Conservation (phyloP, 106 monocot genomes). For the Triglochin maritima region DNA sequence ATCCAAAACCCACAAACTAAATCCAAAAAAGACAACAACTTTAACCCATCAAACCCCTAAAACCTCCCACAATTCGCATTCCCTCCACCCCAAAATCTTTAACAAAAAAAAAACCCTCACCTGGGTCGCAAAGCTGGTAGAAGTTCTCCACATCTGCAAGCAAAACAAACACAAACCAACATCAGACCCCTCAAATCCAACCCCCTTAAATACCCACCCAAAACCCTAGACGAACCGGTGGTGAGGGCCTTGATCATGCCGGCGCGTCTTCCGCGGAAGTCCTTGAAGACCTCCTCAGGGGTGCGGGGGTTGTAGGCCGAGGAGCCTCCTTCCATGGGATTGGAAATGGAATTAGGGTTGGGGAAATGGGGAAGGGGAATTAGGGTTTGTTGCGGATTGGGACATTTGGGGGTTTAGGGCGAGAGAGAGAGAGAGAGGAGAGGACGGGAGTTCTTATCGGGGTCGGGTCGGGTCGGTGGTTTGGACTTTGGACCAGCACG, state of each 20-base stretch:
- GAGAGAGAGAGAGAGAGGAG: no score
- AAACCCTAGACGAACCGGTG: constrained; percentile 5
- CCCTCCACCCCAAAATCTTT: background rate
- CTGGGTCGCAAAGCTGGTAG: constrained; percentile 56
- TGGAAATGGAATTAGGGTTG: background rate
- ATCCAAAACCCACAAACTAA: no score
- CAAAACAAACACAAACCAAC: constrained; percentile 1
- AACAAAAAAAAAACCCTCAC: constrained; percentile 19
- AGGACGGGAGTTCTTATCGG: no score
- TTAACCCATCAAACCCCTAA: no score
- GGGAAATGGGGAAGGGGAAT: background rate
- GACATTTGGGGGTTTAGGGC: no score
- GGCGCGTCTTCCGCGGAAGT: constrained; percentile 23
- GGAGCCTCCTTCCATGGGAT: constrained; percentile 21
- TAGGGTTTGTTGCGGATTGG: no score
- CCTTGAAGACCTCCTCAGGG: constrained; percentile 29
- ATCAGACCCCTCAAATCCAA: background rate
- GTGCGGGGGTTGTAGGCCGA: constrained; percentile 22
- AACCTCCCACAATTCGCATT: background rate
- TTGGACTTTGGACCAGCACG: no score
- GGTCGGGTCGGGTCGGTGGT: no score
- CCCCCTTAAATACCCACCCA: background rate
- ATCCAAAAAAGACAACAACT: no score
- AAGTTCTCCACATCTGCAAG: constrained; percentile 50
- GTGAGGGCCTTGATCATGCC: constrained; percentile 29